Percentiles rank a stretch among this genome's conserved stretches.
Conservation (phyloP, 2,329 filamentous ascomycete genomes). For the Botrytis byssoidea region DNA sequence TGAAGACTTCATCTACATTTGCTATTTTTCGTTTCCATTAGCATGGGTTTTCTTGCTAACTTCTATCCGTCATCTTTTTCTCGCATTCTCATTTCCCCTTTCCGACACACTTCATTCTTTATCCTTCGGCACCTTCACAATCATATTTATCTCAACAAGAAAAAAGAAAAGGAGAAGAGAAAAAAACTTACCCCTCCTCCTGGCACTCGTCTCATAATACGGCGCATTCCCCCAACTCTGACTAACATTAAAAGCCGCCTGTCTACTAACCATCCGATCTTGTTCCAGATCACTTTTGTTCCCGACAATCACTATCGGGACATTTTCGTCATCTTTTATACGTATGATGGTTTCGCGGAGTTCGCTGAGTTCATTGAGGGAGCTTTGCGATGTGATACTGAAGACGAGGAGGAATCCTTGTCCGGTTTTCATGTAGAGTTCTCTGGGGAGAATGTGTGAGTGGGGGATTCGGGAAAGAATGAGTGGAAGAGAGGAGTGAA, state of each 20-base stretch:
- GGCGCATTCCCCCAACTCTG: slow-evolving; percentile 70
- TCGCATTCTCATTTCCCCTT: neutral
- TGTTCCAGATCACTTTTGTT: slow-evolving; percentile 75
- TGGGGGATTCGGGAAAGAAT: neutral
- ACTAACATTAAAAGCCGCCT: slow-evolving; percentile 63
- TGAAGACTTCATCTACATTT: slow-evolving; percentile 72
- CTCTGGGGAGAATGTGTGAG: slow-evolving; percentile 44
- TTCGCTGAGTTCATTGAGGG: slow-evolving; percentile 67
- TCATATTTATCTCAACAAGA: neutral
- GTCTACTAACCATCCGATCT: slow-evolving; percentile 63
- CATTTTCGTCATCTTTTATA: slow-evolving; percentile 68
- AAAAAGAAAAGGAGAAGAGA: neutral
- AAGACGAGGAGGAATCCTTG: slow-evolving; percentile 75
- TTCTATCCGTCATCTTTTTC: neutral
- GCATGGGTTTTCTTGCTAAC: neutral
- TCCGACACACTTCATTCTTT: neutral
- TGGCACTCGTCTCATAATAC: slow-evolving; percentile 70
- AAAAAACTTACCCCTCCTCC: slow-evolving; percentile 48
- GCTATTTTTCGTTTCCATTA: slow-evolving; percentile 34
- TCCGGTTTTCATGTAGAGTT: slow-evolving; percentile 73
- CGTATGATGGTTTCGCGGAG: slow-evolving; percentile 71
- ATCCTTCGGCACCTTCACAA: neutral
- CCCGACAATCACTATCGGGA: slow-evolving; percentile 70
- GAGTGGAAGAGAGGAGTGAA: no score
- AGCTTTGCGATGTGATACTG: slow-evolving; percentile 68